Evolutionary conservation across 2,329 filamentous ascomycete species (phyloP), one percentile per base, ranked within the genome.

Genomic region (Aureobasidium sp.): DNA sequence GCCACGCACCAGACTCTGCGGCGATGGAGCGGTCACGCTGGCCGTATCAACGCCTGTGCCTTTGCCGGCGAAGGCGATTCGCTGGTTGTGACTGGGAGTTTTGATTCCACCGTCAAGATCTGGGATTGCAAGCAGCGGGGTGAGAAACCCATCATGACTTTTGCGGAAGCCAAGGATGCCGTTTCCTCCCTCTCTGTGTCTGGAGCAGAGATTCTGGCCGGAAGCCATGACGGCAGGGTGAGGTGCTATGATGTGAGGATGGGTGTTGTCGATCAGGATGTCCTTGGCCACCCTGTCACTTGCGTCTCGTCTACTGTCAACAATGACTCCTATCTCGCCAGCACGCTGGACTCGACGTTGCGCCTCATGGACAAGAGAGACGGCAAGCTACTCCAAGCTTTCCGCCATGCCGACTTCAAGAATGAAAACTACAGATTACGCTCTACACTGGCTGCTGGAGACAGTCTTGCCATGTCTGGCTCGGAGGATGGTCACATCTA

Each of bases 181-280:
- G 79, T 92, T 27, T 74, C 73, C 3, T 72, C 72, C 60, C 64
- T 82, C 9, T 67, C 69, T 7, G 71, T 81, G 2, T 61, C 67
- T 19, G 78, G 75, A 19, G 67, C 69, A 13, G 77, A 80, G 73
- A 83, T 97, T 53, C 74, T 90, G 1, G 81, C 83, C 1, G 90
- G 87, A 0, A 92, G 89, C 71, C 89, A 96, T 60, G 93, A 97
- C 74, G 92, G 92, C 2, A 79, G 88, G 61, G 83, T 95, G 0
- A 79, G 93, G 58, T 80, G 80, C 62, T 96, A 97, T 74, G 93
- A 97, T 75, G 75, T 95, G 42, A 81, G 90, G 59, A 88, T 84
- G 79, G 92, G 92, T 0, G 79, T 78, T 57, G 79, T 85, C 51
- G 82, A 84, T 4, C 84, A 83, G 1, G 90, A 95, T 74, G 84